Evolutionary conservation across 805 yeast species (phyloP).

Genomic region (Cyberlindnera veronae): DNA sequence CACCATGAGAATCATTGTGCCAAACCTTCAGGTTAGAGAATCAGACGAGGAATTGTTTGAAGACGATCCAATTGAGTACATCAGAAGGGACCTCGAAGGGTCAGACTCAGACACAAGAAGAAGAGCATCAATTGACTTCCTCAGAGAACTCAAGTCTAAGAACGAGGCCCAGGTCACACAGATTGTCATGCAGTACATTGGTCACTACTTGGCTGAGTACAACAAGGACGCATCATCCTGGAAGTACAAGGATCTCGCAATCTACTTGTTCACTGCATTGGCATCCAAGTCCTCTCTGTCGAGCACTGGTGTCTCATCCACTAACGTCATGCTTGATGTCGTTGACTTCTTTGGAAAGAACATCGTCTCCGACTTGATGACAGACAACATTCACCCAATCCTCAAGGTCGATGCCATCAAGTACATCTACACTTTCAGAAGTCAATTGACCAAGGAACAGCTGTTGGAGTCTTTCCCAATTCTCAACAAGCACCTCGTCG

Average conservation of each 20-base stretch:
- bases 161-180: constrained; percentile 72
- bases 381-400: constrained; percentile 60
- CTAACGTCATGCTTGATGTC: constrained; percentile 81
- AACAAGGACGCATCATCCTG: constrained; percentile 51
- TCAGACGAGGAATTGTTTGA: constrained; percentile 91
- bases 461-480: constrained; percentile 75
- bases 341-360: constrained; percentile 78
- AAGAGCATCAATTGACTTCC: constrained; percentile 87
- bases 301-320: constrained; percentile 79
- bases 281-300: constrained; percentile 93
- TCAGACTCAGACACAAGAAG: constrained; percentile 91
- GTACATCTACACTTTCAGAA: constrained; percentile 84
- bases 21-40: constrained; percentile 82
- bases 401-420: constrained; percentile 90
- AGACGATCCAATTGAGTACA: constrained; percentile 93
- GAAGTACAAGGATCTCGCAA: constrained; percentile 85
- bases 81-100: constrained; percentile 92
- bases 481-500: constrained; percentile 63
- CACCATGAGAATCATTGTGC: constrained; percentile 79
- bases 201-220: constrained; percentile 56
- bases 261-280: constrained; percentile 79
- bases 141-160: constrained; percentile 78
- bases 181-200: constrained; percentile 69
- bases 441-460: constrained; percentile 87
- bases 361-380: constrained; percentile 79